These are phyloP conservation scores for Penicillium fimorum DNA, from an alignment of 495 filamentous ascomycete genomes.

Conservation along the genomic window DNA sequence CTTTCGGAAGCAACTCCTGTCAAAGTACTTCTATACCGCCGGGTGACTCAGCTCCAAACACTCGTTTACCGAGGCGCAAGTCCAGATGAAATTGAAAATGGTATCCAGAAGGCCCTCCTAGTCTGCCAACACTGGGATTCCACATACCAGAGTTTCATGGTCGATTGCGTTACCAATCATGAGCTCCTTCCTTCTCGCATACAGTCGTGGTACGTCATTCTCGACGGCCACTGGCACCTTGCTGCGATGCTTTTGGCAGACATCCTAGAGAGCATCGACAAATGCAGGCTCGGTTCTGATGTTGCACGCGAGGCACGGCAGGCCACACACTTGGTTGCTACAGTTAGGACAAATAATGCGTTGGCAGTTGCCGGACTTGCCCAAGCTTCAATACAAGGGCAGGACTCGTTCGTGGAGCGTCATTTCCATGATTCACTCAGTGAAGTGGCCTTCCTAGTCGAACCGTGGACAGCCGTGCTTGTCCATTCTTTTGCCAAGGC, in stretches of 20 bases:
- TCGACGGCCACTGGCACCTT: constrained; percentile 49
- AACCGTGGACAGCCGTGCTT: constrained; percentile 48
- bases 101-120: constrained; percentile 33
- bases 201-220: constrained; percentile 49
- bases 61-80: constrained; percentile 30
- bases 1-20: constrained; percentile 46
- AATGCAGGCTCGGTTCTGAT: constrained; percentile 23
- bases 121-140: constrained; percentile 47
- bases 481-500: constrained; percentile 44
- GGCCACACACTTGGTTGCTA: constrained; percentile 23
- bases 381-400: constrained; percentile 26
- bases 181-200: constrained; percentile 41
- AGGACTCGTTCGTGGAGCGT: constrained; percentile 8
- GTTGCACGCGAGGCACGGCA: constrained; percentile 27
- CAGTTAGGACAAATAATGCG: constrained; percentile 35
- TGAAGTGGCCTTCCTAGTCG: constrained; percentile 42
- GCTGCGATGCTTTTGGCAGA: constrained; percentile 47
- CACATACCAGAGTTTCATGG: constrained; percentile 43
- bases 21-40: constrained; percentile 50
- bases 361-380: constrained; percentile 38
- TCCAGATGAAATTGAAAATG: constrained; percentile 32
- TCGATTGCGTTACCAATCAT: constrained; percentile 41
- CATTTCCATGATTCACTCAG: constrained; percentile 27
- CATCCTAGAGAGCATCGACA: constrained; percentile 41
- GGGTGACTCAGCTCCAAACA: constrained; percentile 44